phyloP scores from a whole-genome alignment of 768 basidiomycete genomes.

The Phlegmacium glaucopus region DNA sequence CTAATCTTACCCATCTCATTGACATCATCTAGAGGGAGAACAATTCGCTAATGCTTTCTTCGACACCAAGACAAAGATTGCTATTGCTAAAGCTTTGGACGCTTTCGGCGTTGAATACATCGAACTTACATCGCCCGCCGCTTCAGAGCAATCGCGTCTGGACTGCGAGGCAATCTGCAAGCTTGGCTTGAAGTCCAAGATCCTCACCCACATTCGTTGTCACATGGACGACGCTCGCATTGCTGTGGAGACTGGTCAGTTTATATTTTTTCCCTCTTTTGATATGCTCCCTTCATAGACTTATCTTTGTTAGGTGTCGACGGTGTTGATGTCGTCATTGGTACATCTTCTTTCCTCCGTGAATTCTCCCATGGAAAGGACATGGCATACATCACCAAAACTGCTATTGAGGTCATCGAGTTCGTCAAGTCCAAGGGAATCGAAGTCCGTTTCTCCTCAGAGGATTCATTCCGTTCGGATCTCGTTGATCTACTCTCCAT shows the following conservation, averaged over 20 bases:
- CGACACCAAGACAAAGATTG: conserved; percentile 99
- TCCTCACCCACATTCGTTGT: conserved; percentile 98
- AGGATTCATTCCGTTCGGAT: conserved; percentile 99
- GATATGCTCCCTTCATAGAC: background rate
- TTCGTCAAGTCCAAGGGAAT: conserved; percentile 99
- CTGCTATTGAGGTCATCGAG: conserved; percentile 97
- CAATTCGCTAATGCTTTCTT: conserved; percentile 99
- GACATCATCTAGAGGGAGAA: conserved; percentile 73
- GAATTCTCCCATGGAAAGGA: conserved; percentile 99
- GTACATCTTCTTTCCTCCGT: conserved; percentile 97
- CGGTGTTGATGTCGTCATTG: conserved; percentile 98
- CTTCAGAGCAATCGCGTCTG: conserved; percentile 88
- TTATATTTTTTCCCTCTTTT: background rate
- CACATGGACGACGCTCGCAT: conserved; percentile 99
- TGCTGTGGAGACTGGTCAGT: conserved; percentile 92
- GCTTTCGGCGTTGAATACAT: conserved; percentile 99
- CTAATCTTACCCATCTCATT: conserved; percentile 1
- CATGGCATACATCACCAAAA: conserved; percentile 99
- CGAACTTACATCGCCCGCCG: conserved; percentile 96
- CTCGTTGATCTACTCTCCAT: conserved; percentile 97
- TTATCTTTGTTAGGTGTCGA: conserved; percentile 71
- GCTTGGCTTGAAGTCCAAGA: conserved; percentile 94
- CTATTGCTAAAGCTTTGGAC: conserved; percentile 96
- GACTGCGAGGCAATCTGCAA: conserved; percentile 99
- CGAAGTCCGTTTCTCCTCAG: conserved; percentile 99